phyloP scores from a whole-genome alignment of 2,329 filamentous ascomycete genomes.

The Diaporthe sp. region DNA sequence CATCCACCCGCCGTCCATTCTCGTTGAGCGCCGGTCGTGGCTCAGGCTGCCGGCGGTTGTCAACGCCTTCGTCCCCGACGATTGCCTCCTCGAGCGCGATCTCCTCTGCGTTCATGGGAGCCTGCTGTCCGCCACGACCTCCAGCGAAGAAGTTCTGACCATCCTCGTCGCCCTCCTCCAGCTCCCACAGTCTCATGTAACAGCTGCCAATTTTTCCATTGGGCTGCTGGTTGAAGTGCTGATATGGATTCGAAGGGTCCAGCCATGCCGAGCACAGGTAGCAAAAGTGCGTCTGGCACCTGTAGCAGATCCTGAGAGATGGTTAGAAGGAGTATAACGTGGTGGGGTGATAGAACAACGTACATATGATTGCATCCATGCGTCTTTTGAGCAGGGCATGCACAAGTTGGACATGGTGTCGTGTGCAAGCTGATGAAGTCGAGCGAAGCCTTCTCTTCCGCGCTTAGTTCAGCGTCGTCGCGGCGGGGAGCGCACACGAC shows the following conservation, averaged over 20 bases:
- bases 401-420: slow-evolving; percentile 90
- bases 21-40: slow-evolving; percentile 40
- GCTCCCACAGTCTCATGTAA: slow-evolving; percentile 90
- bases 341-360: not conserved
- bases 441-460: slow-evolving; percentile 87
- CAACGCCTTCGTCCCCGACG: slow-evolving; percentile 46
- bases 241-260: slow-evolving; percentile 83
- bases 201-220: slow-evolving; percentile 71
- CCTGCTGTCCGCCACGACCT: slow-evolving; percentile 45
- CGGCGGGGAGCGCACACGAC: slow-evolving; percentile 75
- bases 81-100: slow-evolving; percentile 32
- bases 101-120: slow-evolving; percentile 44
- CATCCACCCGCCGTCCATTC: slow-evolving; percentile 52
- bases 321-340: not conserved
- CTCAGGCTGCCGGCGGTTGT: slow-evolving; percentile 26
- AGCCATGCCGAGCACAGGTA: slow-evolving; percentile 95
- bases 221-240: slow-evolving; percentile 82
- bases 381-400: slow-evolving; percentile 86
- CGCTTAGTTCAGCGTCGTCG: slow-evolving; percentile 77
- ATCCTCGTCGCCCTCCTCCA: slow-evolving; percentile 80
- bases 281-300: slow-evolving; percentile 93
- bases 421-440: slow-evolving; percentile 87
- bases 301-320: slow-evolving; percentile 75
- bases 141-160: slow-evolving; percentile 51
- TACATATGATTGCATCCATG: slow-evolving; percentile 96